Percentiles rank a stretch among this genome's conserved stretches.
phyloP scores from a whole-genome alignment of 1,284 basidiomycete genomes.

The Tilletia indica region DNA sequence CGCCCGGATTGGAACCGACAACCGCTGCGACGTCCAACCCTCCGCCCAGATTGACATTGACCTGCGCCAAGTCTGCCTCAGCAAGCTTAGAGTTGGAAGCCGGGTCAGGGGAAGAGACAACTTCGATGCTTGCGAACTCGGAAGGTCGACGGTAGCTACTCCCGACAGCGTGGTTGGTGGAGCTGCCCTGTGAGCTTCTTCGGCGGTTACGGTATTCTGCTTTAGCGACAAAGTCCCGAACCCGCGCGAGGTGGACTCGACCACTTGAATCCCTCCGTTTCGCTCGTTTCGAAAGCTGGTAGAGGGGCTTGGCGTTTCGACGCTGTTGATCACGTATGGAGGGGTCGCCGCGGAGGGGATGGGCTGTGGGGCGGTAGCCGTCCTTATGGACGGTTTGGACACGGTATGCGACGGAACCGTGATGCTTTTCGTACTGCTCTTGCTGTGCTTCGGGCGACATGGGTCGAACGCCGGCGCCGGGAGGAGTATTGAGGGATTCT shows the following conservation, averaged over 20 bases:
- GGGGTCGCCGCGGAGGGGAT: background rate
- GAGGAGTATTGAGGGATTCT: background rate
- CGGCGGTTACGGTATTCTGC: conserved; percentile 4
- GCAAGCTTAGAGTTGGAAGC: background rate
- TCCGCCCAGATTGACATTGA: background rate
- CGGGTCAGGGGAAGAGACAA: background rate
- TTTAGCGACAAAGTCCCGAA: conserved; percentile 15
- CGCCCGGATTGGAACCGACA: background rate
- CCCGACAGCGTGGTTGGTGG: background rate
- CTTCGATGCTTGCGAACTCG: background rate
- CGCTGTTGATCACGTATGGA: background rate
- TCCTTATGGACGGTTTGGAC: background rate
- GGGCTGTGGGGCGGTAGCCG: background rate
- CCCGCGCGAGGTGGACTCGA: background rate
- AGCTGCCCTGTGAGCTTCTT: background rate
- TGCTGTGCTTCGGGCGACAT: background rate
- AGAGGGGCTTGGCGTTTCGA: background rate
- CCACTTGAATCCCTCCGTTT: background rate
- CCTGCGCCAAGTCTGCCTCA: background rate
- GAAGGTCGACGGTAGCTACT: background rate
- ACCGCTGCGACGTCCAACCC: background rate
- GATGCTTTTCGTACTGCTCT: background rate
- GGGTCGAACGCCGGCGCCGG: background rate
- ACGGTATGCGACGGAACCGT: background rate
- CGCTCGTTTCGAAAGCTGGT: background rate